phyloP scores from a whole-genome alignment of 1,284 basidiomycete species.

The Tilletia caries region DNA sequence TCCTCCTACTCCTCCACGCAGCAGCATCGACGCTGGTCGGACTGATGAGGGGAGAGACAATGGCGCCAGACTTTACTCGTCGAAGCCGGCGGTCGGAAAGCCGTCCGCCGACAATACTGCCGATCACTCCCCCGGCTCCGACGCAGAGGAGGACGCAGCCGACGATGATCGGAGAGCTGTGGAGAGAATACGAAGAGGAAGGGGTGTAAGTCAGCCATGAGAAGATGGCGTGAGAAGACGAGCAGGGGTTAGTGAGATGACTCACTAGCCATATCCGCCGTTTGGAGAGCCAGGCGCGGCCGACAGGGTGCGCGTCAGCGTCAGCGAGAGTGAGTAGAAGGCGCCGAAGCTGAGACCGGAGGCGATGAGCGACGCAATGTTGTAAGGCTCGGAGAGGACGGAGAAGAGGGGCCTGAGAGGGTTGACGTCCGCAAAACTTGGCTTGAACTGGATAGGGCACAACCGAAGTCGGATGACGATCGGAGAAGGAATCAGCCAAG shows the following conservation, averaged over 20 bases:
- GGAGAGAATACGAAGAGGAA: too few relatives aligned
- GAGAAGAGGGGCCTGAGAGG: conserved; percentile 14
- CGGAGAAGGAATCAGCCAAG: neutral
- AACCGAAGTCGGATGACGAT: neutral
- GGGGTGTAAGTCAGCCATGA: too few relatives aligned
- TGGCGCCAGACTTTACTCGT: conserved; percentile 53
- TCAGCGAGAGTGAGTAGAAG: conserved; percentile 22
- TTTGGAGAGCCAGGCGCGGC: conserved; percentile 16
- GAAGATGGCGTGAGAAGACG: too few relatives aligned
- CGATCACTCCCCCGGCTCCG: conserved; percentile 62
- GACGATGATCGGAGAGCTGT: conserved; percentile 19
- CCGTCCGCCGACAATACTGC: conserved; percentile 71
- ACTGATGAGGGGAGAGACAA: neutral
- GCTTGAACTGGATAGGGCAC: conserved; percentile 16
- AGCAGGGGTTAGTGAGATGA: too few relatives aligned
- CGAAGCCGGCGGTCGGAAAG: conserved; percentile 71
- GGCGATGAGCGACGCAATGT: conserved; percentile 16
- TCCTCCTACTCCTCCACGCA: conserved; percentile 3
- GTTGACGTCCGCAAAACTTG: conserved; percentile 21
- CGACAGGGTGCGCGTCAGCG: conserved; percentile 20
- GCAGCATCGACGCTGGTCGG: conserved; percentile 11
- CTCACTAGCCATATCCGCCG: conserved; percentile 10
- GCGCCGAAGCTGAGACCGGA: conserved; percentile 18
- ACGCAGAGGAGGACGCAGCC: conserved; percentile 24
- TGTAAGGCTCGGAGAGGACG: conserved; percentile 27